Evolutionary conservation across 495 filamentous ascomycete species (phyloP).

Genomic region (Neurospora sp.): DNA sequence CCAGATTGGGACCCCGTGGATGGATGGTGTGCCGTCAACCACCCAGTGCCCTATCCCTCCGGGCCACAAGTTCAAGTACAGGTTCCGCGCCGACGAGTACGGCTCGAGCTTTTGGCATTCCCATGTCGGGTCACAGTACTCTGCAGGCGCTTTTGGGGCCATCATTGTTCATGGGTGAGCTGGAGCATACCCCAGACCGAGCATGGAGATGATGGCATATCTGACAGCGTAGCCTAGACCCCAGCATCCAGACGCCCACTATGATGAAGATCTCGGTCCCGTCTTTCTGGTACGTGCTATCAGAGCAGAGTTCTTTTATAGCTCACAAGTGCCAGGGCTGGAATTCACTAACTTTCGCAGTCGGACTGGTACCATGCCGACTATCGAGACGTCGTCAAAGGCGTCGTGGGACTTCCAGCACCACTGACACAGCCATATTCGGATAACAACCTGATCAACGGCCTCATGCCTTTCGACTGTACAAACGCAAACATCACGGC

Average conservation of each 20-base stretch:
- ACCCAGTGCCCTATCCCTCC: constrained; percentile 38
- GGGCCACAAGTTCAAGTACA: constrained; percentile 24
- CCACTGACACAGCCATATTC: not conserved
- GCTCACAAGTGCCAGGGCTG: not conserved
- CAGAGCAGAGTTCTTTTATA: not conserved
- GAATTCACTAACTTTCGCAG: not conserved
- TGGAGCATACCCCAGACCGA: too few species aligned
- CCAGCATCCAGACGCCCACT: not conserved
- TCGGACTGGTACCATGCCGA: not conserved
- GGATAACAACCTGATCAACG: not conserved
- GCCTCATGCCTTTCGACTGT: not conserved
- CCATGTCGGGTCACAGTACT: constrained; percentile 42
- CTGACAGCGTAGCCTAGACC: not conserved
- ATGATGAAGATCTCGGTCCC: not conserved
- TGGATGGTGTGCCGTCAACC: constrained; percentile 32
- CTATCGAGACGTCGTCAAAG: not conserved
- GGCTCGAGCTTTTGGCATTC: constrained; percentile 28
- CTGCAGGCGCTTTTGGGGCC: constrained; percentile 34
- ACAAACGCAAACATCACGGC: not conserved
- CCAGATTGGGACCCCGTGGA: constrained; percentile 15
- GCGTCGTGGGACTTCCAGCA: not conserved
- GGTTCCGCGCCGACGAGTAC: constrained; percentile 38
- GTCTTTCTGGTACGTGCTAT: not conserved
- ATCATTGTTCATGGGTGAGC: constrained; percentile 39
- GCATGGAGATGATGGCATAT: too few species aligned